Conservation (phyloP, 148 eudicot genomes). For the Salicornia ramosissima region DNA sequence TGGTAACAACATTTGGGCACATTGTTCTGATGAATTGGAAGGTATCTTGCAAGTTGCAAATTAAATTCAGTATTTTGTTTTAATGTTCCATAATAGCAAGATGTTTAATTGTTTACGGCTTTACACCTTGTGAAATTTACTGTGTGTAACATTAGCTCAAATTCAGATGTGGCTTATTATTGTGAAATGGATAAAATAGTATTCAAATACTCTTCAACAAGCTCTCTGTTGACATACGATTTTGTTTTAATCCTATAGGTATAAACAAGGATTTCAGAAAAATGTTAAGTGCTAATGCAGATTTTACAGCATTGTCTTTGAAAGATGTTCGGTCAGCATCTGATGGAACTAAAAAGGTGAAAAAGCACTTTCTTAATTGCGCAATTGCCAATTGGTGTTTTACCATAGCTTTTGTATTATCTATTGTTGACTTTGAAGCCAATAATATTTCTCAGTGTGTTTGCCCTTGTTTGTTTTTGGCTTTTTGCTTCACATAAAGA, state of each 20-base stretch:
- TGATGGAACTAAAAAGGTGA: slow-evolving; percentile 96
- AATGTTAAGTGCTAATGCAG: slow-evolving; percentile 65
- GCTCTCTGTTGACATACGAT: background rate
- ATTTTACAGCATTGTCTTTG: slow-evolving; percentile 56
- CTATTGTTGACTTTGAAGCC: background rate
- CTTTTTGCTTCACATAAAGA: slow-evolving; percentile 26
- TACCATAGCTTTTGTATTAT: background rate
- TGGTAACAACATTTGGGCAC: slow-evolving; percentile 81
- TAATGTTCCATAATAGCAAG: background rate
- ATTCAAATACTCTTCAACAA: background rate
- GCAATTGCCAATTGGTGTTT: background rate
- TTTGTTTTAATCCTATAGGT: slow-evolving; percentile 40
- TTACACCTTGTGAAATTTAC: background rate
- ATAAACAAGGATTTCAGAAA: slow-evolving; percentile 70
- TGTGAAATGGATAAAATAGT: background rate
- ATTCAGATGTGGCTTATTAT: background rate
- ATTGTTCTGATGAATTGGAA: slow-evolving; percentile 75
- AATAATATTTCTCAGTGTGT: background rate
- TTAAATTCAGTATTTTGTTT: background rate
- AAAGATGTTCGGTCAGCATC: slow-evolving; percentile 74
- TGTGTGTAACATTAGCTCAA: background rate
- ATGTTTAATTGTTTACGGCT: background rate
- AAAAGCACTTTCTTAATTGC: slow-evolving; percentile 15
- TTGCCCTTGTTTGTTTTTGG: background rate
- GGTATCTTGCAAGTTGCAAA: slow-evolving; percentile 26